These are phyloP conservation scores for Xylariaceae sp. DNA, from an alignment of 2,329 filamentous ascomycete genomes.

Conservation along the genomic window DNA sequence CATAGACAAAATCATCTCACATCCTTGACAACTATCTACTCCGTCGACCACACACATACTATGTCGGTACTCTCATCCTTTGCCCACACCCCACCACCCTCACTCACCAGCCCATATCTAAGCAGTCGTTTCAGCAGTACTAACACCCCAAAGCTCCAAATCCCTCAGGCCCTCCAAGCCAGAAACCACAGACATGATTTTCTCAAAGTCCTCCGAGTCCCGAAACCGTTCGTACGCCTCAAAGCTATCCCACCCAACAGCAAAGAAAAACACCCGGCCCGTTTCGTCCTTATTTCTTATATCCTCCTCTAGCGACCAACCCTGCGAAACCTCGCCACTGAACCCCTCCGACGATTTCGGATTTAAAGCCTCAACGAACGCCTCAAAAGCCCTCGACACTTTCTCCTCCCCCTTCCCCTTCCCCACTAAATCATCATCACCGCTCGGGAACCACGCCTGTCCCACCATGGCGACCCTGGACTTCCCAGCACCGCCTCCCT, in stretches of 20 bases:
- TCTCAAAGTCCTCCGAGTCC: constrained; percentile 26
- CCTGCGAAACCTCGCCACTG: constrained; percentile 28
- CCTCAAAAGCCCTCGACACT: background rate
- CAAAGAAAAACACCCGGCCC: constrained; percentile 27
- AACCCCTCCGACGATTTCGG: constrained; percentile 5
- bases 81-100: no score
- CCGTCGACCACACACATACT: no score
- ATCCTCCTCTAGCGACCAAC: constrained; percentile 33
- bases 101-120: no score
- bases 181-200: constrained; percentile 21
- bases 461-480: constrained; percentile 28
- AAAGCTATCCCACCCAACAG: constrained; percentile 33
- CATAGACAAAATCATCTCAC: no score
- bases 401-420: constrained; percentile 8
- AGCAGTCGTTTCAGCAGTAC: background rate
- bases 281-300: constrained; percentile 26
- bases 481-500: constrained; percentile 3
- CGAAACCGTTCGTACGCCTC: constrained; percentile 28
- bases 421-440: no score
- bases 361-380: constrained; percentile 13
- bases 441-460: constrained; percentile 29
- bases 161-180: constrained; percentile 27
- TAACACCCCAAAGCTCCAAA: constrained; percentile 29
- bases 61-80: no score
- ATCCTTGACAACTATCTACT: no score